Base-by-base conservation (phyloP, 805 yeast genomes). In the Candida ovalis region DNA sequence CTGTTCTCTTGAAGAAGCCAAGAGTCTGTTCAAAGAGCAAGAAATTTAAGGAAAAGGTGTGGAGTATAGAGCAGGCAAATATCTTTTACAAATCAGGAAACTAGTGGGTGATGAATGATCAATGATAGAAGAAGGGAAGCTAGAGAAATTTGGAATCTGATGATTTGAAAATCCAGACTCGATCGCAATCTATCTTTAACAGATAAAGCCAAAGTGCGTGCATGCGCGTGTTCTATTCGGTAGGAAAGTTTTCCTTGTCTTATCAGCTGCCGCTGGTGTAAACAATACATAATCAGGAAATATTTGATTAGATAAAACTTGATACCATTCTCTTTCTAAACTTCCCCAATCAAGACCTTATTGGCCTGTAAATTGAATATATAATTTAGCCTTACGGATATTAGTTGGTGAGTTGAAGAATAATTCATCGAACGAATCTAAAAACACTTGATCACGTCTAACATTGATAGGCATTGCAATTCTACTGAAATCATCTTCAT, bases 341-440 rank as follows among this genome's bases (percentile, higher is more conserved):
- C 99, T 99, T 56, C 99, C 99, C 3, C 96, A 99, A 73, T 94
- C 99, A 43, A 94, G 88, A 56, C 98, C 99, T 46, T 86, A 86
- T 66, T 94, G 99, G 1, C 96, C 96, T 53, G 82, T 82, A 71
- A 94, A 94, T n/a, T 77, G 77, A 38, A 94, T 81, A 44, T 86
- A 91, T 56, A 94, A 70, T 55, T 83, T 84, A 1, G 91, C 77
- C 43, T 80, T 75, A 56, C 82, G 80, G 60, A 90, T 80, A 47
- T 86, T 92, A 9, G 82, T 87, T 28, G 81, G 80, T 0, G 86
- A 70, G 58, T 89, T 88, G 73, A 84, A 88, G 62, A 88, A 88
- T 37, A 91, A 67, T 1, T 92, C 75, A 44, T 95, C 73, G 68
- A 88, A 91, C 1, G 97, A 88, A 61, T 92, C 98, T 60, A 89